These are phyloP conservation scores for Asparagopsis taxiformis DNA, from an alignment of 31 red algal genomes.

Conservation along the genomic window DNA sequence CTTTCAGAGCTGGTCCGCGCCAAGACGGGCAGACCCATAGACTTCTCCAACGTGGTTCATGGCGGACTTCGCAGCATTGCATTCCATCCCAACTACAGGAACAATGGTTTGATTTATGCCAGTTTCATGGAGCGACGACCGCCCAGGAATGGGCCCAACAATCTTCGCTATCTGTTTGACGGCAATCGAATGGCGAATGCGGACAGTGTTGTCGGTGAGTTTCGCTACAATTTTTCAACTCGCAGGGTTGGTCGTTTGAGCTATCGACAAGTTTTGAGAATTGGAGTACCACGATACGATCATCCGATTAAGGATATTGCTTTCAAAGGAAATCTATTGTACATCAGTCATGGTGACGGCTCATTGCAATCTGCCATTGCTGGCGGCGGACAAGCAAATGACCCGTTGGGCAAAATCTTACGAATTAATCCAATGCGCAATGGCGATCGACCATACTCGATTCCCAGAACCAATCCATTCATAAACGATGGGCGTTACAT, in stretches of 20 bases:
- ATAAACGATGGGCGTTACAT: neutral
- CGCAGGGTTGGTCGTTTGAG: neutral
- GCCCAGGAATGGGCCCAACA: neutral
- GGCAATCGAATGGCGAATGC: neutral
- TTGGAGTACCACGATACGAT: slow-evolving; percentile 54
- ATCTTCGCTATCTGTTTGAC: slow-evolving; percentile 4
- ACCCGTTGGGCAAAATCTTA: slow-evolving; percentile 63
- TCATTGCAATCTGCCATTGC: slow-evolving; percentile 36
- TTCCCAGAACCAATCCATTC: slow-evolving; percentile 60
- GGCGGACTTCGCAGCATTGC: slow-evolving; percentile 17
- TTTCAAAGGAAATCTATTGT: slow-evolving; percentile 38
- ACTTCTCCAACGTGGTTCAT: slow-evolving; percentile 4
- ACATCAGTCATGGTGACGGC: slow-evolving; percentile 63
- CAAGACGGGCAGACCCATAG: neutral
- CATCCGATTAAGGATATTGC: slow-evolving; percentile 67
- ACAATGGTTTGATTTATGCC: slow-evolving; percentile 9
- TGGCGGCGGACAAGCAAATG: slow-evolving; percentile 43
- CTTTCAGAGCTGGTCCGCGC: neutral
- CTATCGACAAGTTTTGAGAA: slow-evolving; percentile 46
- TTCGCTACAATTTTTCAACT: neutral
- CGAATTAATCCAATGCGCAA: slow-evolving; percentile 56
- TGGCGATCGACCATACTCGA: slow-evolving; percentile 20
- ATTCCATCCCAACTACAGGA: slow-evolving; percentile 14
- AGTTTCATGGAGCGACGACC: slow-evolving; percentile 4
- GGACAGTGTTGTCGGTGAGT: slow-evolving; percentile 25